phyloP scores from a whole-genome alignment of 371 early-diverging fungal genomes.

The Funneliformis caledonium region DNA sequence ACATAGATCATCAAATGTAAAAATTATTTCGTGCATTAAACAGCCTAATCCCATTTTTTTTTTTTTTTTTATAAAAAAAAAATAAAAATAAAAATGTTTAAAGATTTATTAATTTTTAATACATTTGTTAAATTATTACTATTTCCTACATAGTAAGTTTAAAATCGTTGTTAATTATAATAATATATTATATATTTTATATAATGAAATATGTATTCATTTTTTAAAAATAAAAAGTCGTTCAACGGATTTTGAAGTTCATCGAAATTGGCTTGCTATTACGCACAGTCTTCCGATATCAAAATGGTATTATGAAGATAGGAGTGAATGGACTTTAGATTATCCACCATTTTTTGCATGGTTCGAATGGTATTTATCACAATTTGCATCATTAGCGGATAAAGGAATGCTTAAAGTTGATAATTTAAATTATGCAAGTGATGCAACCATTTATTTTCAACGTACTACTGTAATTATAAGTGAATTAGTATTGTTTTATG shows the following conservation, averaged over 20 bases:
- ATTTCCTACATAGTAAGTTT: slow-evolving; percentile 74
- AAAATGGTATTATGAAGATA: slow-evolving; percentile 91
- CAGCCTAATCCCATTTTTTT: too few species aligned
- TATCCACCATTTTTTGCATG: slow-evolving; percentile 98
- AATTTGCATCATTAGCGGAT: slow-evolving; percentile 70
- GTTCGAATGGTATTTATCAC: slow-evolving; percentile 84
- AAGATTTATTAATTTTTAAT: slow-evolving; percentile 55
- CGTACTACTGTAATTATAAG: slow-evolving; percentile 80
- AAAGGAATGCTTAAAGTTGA: slow-evolving; percentile 76
- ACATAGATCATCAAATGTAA: background rate
- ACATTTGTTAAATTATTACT: slow-evolving; percentile 71
- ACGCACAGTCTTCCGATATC: slow-evolving; percentile 81
- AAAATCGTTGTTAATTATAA: background rate
- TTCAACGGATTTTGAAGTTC: slow-evolving; percentile 98
- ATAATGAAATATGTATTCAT: slow-evolving; percentile 7
- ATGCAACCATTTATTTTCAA: slow-evolving; percentile 81
- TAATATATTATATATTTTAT: background rate
- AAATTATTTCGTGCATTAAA: background rate
- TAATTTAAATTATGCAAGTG: slow-evolving; percentile 70
- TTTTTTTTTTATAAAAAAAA: background rate
- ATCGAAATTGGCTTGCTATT: slow-evolving; percentile 97
- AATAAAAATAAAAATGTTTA: slow-evolving; percentile 42
- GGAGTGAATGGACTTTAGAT: slow-evolving; percentile 96
- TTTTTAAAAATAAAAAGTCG: slow-evolving; percentile 52
- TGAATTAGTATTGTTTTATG: slow-evolving; percentile 78